A percentile compares a stretch with the other conserved stretches of the same genome.
Conservation (phyloP, 106 monocot genomes). For the Apostasia shenzhenica region DNA sequence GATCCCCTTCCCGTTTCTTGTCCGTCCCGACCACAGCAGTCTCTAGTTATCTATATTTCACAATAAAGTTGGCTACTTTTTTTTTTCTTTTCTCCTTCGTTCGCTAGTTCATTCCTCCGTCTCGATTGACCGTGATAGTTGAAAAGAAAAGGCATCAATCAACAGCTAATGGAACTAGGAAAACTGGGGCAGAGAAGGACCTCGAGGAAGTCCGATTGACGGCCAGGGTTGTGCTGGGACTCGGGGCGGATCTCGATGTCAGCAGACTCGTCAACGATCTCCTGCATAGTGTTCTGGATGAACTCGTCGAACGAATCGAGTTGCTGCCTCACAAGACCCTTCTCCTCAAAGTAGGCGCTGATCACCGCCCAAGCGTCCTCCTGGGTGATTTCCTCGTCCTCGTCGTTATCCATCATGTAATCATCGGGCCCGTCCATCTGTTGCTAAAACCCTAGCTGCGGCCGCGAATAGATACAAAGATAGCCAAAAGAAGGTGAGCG, state of each 20-base stretch:
- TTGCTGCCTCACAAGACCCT: conserved; percentile 94
- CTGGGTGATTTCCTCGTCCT: conserved; percentile 93
- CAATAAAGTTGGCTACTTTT: no score
- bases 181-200: conserved; percentile 12
- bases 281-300: conserved; percentile 97
- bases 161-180: no score
- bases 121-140: no score
- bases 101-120: no score
- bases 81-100: no score
- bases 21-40: no score
- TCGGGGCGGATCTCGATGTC: conserved; percentile 97
- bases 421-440: conserved; percentile 23
- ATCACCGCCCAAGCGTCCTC: conserved; percentile 99
- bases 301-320: conserved; percentile 98
- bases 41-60: no score
- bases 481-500: no score
- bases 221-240: conserved; percentile 93
- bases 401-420: conserved; percentile 34
- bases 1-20: no score
- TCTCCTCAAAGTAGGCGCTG: conserved; percentile 98
- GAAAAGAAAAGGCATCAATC: no score
- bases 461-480: neutral
- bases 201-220: conserved; percentile 84
- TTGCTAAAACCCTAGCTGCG: neutral
- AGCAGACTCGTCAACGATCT: conserved; percentile 91